Percentiles rank a stretch among this genome's conserved stretches.
Evolutionary conservation across 169 alveolate species (phyloP).

Genomic region (Babesia bigemina): DNA sequence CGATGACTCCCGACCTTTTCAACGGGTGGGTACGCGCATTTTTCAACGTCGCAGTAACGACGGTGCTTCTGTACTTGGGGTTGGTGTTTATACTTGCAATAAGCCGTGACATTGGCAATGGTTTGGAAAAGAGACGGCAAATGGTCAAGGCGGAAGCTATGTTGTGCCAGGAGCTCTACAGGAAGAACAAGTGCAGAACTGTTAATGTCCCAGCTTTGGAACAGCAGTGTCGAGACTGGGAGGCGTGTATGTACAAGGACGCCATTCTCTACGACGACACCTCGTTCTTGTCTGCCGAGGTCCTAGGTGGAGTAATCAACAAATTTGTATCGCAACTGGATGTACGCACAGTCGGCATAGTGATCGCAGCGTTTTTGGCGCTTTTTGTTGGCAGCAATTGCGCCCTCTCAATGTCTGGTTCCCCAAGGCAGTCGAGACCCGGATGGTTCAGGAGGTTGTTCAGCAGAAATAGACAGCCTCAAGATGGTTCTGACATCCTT

Average conservation of each 20-base stretch:
- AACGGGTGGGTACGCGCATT: conserved; percentile 63
- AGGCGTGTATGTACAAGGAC: conserved; percentile 68
- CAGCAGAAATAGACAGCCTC: conserved; percentile 1
- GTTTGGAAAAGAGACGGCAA: conserved; percentile 37
- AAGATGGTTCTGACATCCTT: conserved; percentile 20
- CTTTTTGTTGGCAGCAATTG: conserved; percentile 47
- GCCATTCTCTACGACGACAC: conserved; percentile 53
- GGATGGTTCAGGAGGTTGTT: conserved; percentile 24
- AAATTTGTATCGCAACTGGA: conserved; percentile 57
- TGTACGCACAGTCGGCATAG: conserved; percentile 48
- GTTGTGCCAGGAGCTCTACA: conserved; percentile 52
- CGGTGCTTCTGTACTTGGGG: conserved; percentile 40
- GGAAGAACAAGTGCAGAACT: conserved; percentile 58
- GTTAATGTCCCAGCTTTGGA: conserved; percentile 60
- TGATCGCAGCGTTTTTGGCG: conserved; percentile 39
- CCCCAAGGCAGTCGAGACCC: conserved; percentile 2
- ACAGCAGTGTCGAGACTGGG: conserved; percentile 67
- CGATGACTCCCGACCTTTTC: conserved; percentile 45
- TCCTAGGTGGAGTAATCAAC: conserved; percentile 56
- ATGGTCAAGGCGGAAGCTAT: conserved; percentile 47
- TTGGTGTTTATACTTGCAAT: conserved; percentile 39
- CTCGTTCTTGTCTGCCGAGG: conserved; percentile 54
- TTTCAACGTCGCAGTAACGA: conserved; percentile 46
- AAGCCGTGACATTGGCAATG: conserved; percentile 48
- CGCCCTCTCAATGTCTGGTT: conserved; percentile 28